phyloP scores from a whole-genome alignment of 2,329 filamentous ascomycete species.

The Neofusicoccum parvum region DNA sequence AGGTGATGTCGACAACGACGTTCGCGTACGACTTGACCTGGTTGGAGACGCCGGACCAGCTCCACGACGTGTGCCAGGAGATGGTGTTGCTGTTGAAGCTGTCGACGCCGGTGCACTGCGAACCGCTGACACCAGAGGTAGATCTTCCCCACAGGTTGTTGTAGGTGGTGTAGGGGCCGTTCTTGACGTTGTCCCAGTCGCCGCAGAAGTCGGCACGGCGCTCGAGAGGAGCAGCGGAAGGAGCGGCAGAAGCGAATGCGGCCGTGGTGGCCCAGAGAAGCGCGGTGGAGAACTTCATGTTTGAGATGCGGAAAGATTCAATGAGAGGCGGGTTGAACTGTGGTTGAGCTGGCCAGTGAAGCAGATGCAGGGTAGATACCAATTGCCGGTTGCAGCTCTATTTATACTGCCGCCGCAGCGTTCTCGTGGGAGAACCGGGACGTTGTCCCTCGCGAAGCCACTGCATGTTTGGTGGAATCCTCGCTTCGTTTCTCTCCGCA shows the following conservation, averaged over 20 bases:
- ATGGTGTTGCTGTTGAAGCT: slow-evolving; percentile 40
- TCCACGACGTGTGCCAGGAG: slow-evolving; percentile 49
- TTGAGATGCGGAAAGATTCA: not conserved
- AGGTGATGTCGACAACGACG: slow-evolving; percentile 24
- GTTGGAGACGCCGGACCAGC: slow-evolving; percentile 41
- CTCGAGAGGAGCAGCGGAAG: slow-evolving; percentile 31
- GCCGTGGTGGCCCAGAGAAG: slow-evolving; percentile 31
- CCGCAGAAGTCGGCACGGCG: slow-evolving; percentile 38
- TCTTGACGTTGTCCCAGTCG: slow-evolving; percentile 33
- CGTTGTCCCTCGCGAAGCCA: not conserved
- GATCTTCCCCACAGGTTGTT: slow-evolving; percentile 49
- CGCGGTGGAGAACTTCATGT: slow-evolving; percentile 33
- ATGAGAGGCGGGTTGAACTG: not conserved
- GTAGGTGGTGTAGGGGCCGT: slow-evolving; percentile 35
- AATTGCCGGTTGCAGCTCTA: too few species aligned
- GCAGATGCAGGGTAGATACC: not conserved
- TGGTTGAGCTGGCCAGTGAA: not conserved
- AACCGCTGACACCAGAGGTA: slow-evolving; percentile 44
- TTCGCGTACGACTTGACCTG: slow-evolving; percentile 50
- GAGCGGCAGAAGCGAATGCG: slow-evolving; percentile 32
- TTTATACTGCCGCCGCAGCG: not conserved
- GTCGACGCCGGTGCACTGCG: slow-evolving; percentile 49
- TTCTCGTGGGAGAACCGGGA: not conserved
- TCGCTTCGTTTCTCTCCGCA: slow-evolving; percentile 4
- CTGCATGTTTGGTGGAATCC: not conserved